These are phyloP conservation scores for Melaleuca alternifolia DNA, from an alignment of 345 rosid genomes.

Conservation along the genomic window DNA sequence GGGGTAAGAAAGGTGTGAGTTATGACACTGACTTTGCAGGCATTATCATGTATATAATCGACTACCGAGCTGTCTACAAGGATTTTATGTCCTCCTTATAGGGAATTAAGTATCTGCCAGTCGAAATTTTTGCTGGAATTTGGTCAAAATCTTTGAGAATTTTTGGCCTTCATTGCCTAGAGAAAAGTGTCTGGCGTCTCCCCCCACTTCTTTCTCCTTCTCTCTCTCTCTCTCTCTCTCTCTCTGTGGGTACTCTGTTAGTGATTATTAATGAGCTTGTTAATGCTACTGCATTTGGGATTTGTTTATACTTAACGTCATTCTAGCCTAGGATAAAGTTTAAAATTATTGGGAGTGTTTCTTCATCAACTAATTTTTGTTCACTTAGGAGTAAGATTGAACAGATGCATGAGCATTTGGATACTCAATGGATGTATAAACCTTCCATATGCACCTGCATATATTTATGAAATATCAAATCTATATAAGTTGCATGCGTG, in stretches of 20 bases:
- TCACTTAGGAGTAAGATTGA: background rate
- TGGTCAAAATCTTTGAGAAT: background rate
- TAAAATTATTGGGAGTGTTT: background rate
- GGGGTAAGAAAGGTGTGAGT: background rate
- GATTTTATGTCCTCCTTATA: background rate
- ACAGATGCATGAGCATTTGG: background rate
- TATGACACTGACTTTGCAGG: background rate
- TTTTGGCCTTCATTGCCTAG: background rate
- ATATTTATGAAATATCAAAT: background rate
- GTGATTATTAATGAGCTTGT: background rate
- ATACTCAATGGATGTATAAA: background rate
- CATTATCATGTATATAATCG: background rate
- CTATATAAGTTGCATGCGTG: background rate
- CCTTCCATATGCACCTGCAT: background rate
- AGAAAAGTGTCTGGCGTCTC: background rate
- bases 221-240: background rate
- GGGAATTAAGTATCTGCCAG: background rate
- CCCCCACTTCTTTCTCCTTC: background rate
- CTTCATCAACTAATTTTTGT: background rate
- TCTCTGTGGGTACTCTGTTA: background rate
- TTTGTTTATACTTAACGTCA: background rate
- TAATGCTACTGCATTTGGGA: background rate
- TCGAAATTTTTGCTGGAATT: background rate
- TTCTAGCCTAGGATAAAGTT: background rate
- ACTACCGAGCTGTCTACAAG: background rate